A percentile compares a stretch with the other conserved stretches of the same genome.
phyloP scores from a whole-genome alignment of 176 grass and related monocot genomes.

The Hordeum vulgare region DNA sequence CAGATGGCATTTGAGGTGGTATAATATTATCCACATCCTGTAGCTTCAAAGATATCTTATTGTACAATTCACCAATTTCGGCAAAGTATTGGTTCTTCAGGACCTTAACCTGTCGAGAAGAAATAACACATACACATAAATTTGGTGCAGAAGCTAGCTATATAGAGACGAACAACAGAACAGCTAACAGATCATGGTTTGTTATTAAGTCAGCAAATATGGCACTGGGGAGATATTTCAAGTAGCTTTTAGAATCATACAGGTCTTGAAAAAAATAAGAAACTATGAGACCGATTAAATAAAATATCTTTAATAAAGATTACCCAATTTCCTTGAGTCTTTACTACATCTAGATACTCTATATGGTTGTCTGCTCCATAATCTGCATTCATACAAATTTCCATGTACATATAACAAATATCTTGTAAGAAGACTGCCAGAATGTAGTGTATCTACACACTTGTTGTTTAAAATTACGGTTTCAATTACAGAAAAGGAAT shows the following conservation, averaged over 20 bases:
- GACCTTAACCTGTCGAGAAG: slow-evolving; percentile 50
- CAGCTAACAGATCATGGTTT: neutral
- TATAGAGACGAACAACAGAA: neutral
- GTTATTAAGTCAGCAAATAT: neutral
- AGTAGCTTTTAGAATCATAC: neutral
- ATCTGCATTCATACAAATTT: neutral
- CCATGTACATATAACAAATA: neutral
- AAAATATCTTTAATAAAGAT: neutral
- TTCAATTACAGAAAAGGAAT: neutral
- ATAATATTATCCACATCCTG: slow-evolving; percentile 46
- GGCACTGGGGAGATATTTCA: neutral
- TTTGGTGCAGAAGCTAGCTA: neutral
- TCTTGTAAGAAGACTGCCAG: neutral
- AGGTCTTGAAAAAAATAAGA: too few species aligned
- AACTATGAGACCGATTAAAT: neutral
- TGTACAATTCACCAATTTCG: slow-evolving; percentile 55
- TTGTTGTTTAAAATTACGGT: neutral
- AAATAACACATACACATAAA: neutral
- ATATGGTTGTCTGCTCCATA: neutral
- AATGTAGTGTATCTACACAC: neutral
- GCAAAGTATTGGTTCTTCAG: slow-evolving; percentile 59
- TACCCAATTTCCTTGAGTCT: neutral
- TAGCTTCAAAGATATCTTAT: slow-evolving; percentile 63
- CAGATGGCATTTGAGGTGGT: slow-evolving; percentile 24
- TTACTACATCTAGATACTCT: neutral